Percentiles rank a stretch among this genome's conserved stretches.
phyloP scores from a whole-genome alignment of 139 green algal species.

The Chlamydomonas eustigma region DNA sequence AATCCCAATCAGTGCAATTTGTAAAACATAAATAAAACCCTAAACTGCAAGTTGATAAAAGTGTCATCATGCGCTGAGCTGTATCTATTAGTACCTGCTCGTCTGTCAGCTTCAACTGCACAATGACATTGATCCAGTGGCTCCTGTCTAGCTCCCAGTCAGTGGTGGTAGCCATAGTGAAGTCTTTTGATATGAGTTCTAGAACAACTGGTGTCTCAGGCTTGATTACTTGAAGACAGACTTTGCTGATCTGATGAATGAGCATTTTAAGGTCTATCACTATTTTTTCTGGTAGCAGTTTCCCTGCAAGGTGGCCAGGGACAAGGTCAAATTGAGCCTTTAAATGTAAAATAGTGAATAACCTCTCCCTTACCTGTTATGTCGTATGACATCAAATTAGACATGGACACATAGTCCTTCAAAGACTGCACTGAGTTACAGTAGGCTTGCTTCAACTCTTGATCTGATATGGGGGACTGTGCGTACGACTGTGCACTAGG shows the following conservation, averaged over 20 bases:
- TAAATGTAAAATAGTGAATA: no score
- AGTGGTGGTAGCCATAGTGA: conserved; percentile 17
- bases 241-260: conserved; percentile 44
- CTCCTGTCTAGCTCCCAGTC: conserved; percentile 42
- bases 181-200: conserved; percentile 35
- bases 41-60: no score
- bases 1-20: no score
- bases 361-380: conserved; percentile 23
- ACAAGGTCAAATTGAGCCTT: no score
- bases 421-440: conserved; percentile 37
- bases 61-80: no score
- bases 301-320: no score
- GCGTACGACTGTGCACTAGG: no score
- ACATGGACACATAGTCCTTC: conserved; percentile 33
- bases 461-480: conserved; percentile 25
- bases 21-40: no score
- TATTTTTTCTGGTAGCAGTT: conserved; percentile 34
- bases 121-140: conserved; percentile 41
- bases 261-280: conserved; percentile 32
- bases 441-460: conserved; percentile 42
- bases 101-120: conserved; percentile 36
- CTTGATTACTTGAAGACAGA: conserved; percentile 42
- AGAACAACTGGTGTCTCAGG: conserved; percentile 35
- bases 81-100: conserved; percentile 32
- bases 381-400: conserved; percentile 26